These are phyloP conservation scores for Plectranthus barbatus DNA, from an alignment of 257 asterid species.

Conservation along the genomic window DNA sequence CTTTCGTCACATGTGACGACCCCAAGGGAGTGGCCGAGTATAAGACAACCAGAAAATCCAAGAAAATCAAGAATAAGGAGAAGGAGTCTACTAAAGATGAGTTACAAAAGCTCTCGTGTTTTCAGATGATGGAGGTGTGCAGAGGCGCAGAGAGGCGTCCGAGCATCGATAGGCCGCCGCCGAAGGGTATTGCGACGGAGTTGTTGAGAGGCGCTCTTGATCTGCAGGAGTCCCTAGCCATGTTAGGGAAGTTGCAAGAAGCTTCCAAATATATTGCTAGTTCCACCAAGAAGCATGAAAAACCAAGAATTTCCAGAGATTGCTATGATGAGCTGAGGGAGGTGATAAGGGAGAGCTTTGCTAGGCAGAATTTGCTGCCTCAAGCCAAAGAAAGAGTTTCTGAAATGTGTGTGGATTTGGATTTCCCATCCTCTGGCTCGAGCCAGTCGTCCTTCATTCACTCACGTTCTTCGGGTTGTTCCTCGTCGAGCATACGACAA, in stretches of 20 bases:
- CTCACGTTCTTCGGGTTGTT: conserved; percentile 32
- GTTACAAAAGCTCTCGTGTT: conserved; percentile 29
- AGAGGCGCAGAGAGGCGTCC: conserved; percentile 39
- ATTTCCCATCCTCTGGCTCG: conserved; percentile 43
- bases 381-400: conserved; percentile 11
- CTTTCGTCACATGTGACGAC: conserved; percentile 65
- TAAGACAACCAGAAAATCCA: conserved; percentile 43
- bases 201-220: conserved; percentile 62
- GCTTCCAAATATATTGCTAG: conserved; percentile 23
- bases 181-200: conserved; percentile 42
- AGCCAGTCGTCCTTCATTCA: conserved; percentile 39
- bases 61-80: conserved; percentile 18
- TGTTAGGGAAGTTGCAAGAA: conserved; percentile 57
- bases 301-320: conserved; percentile 41
- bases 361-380: conserved; percentile 52
- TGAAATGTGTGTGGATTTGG: conserved; percentile 16
- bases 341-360: conserved; percentile 53
- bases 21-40: conserved; percentile 66
- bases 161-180: conserved; percentile 22
- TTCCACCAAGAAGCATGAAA: conserved; percentile 2
- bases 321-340: conserved; percentile 74
- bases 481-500: conserved; percentile 19
- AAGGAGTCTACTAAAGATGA: conserved; percentile 20
- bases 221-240: conserved; percentile 48
- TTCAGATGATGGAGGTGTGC: conserved; percentile 57